A percentile compares a stretch with the other conserved stretches of the same genome.
Evolutionary conservation across 2,329 filamentous ascomycete genomes (phyloP).

Genomic region (Clonostachys rosea): DNA sequence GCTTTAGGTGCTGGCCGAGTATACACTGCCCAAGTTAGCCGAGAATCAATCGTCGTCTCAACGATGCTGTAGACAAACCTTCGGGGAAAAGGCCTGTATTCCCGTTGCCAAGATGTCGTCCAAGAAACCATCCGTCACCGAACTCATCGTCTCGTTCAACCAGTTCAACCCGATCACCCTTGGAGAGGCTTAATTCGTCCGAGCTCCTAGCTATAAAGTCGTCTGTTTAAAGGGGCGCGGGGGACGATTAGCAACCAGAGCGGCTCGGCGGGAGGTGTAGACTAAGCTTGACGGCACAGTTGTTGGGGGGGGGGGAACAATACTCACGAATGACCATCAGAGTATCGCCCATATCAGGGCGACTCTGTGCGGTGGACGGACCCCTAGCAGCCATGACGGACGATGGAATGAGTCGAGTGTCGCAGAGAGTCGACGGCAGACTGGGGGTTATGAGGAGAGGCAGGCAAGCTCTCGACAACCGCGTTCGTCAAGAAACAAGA

Average conservation of each 20-base stretch:
- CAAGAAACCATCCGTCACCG: constrained; percentile 82
- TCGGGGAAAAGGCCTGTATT: constrained; percentile 79
- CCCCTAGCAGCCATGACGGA: constrained; percentile 35
- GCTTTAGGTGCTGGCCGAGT: constrained; percentile 52
- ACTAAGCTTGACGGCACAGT: constrained; percentile 1
- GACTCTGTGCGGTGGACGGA: constrained; percentile 26
- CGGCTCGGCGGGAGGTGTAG: not conserved
- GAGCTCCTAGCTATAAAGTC: constrained; percentile 89
- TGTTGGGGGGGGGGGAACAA: not conserved
- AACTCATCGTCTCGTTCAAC: constrained; percentile 86
- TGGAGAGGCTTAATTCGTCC: constrained; percentile 85
- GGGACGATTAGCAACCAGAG: not conserved
- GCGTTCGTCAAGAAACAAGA: not conserved
- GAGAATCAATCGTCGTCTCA: constrained; percentile 2
- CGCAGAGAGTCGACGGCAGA: not conserved
- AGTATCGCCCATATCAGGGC: constrained; percentile 61
- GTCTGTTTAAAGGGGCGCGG: constrained; percentile 45
- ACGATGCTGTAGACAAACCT: constrained; percentile 45
- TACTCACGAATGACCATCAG: constrained; percentile 68
- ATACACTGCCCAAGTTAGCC: constrained; percentile 44
- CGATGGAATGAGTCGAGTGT: not conserved
- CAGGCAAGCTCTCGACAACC: not conserved
- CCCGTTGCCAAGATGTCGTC: constrained; percentile 66
- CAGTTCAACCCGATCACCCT: constrained; percentile 79
- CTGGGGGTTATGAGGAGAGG: too few relatives aligned